These are phyloP conservation scores for Floccularia luteovirens DNA, from an alignment of 768 basidiomycete species.

Conservation along the genomic window DNA sequence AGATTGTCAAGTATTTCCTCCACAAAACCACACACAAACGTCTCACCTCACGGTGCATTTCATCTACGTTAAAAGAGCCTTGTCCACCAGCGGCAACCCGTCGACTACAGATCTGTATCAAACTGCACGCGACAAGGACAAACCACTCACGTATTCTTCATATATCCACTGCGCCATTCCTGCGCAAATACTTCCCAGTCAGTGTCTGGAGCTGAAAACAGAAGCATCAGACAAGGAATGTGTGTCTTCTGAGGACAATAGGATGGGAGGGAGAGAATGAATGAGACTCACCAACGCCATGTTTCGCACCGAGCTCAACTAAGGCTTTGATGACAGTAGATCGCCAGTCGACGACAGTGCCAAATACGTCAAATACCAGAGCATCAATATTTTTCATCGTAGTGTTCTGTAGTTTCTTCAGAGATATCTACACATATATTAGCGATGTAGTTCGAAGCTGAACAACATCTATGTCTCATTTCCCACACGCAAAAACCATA, in stretches of 20 bases:
- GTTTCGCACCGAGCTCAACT: slow-evolving; percentile 16
- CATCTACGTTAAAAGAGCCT: slow-evolving; percentile 45
- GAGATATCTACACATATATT: too few relatives aligned
- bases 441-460: too few relatives aligned
- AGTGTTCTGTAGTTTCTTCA: too few relatives aligned
- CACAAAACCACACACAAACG: neutral
- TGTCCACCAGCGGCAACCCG: slow-evolving; percentile 34
- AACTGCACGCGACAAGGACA: neutral
- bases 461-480: too few relatives aligned
- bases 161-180: slow-evolving; percentile 52
- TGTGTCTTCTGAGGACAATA: too few relatives aligned
- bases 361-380: slow-evolving; percentile 41
- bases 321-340: slow-evolving; percentile 23
- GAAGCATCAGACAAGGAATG: neutral
- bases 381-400: slow-evolving; percentile 26
- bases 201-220: slow-evolving; percentile 8
- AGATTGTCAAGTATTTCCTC: neutral
- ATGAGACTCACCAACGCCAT: slow-evolving; percentile 16
- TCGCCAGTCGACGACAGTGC: slow-evolving; percentile 44
- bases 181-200: slow-evolving; percentile 44
- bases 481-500: too few relatives aligned
- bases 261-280: too few relatives aligned
- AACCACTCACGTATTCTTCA: slow-evolving; percentile 32
- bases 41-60: slow-evolving; percentile 47
- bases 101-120: slow-evolving; percentile 18